Conservation (phyloP, 2,329 filamentous ascomycete genomes). For the Monosporascus sp. region DNA sequence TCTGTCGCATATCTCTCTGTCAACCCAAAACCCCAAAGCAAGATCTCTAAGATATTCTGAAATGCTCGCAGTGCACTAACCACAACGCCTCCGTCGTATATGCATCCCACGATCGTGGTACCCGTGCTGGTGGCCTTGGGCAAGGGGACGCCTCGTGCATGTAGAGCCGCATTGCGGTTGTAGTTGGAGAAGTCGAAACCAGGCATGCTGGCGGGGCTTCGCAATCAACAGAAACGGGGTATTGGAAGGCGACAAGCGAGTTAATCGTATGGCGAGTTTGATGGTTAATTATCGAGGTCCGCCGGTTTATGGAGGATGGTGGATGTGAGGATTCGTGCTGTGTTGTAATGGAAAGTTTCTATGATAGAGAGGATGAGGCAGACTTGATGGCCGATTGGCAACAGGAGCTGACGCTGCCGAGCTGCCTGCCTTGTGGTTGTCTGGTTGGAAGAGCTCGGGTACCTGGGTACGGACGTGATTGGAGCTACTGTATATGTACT, state of each 20-base stretch:
- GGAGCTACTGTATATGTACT: no score
- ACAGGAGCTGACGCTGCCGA: background rate
- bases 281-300: no score
- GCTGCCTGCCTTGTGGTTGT: background rate
- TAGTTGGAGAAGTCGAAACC: conserved; percentile 99
- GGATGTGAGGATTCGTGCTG: no score
- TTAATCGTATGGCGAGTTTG: no score
- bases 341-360: no score
- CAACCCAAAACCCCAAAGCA: conserved; percentile 1
- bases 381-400: no score
- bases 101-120: conserved; percentile 96
- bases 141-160: conserved; percentile 86
- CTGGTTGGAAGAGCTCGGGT: background rate
- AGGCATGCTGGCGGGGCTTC: conserved; percentile 60
- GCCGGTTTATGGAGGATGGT: no score
- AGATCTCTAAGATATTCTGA: no score
- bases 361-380: no score
- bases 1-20: conserved; percentile 43
- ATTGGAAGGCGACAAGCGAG: no score
- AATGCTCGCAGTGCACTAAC: conserved; percentile 42
- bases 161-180: conserved; percentile 95
- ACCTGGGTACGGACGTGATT: background rate
- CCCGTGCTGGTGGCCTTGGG: conserved; percentile 98
- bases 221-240: background rate
- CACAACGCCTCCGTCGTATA: conserved; percentile 94